Conservation (phyloP, 371 early-diverging fungal species). For the Mortierella sp. region DNA sequence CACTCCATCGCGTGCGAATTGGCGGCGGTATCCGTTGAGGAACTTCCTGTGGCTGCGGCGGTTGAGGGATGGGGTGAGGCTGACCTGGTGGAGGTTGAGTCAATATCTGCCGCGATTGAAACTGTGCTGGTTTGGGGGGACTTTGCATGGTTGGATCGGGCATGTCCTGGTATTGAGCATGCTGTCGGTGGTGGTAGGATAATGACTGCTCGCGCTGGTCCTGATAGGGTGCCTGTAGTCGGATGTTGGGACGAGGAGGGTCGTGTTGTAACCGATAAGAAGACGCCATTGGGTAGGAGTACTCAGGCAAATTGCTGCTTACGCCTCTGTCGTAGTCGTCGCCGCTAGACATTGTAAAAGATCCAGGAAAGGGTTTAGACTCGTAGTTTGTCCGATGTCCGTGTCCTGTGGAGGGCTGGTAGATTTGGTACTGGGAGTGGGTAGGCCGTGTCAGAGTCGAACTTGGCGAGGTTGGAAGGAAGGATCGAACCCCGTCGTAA, state of each 20-base stretch:
- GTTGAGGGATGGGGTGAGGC: background rate
- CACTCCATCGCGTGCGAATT: conserved; percentile 32
- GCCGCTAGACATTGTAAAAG: background rate
- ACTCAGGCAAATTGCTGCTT: conserved; percentile 37
- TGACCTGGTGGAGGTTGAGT: conserved; percentile 9
- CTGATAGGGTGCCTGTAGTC: conserved; percentile 3
- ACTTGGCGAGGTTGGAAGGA: conserved; percentile 16
- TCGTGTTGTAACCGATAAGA: conserved; percentile 13
- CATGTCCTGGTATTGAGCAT: background rate
- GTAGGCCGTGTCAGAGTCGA: conserved; percentile 10
- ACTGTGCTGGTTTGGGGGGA: background rate
- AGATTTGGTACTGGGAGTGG: conserved; percentile 17
- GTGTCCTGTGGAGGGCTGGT: conserved; percentile 6
- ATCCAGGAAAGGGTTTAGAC: background rate
- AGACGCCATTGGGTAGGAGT: conserved; percentile 37
- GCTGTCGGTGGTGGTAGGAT: background rate
- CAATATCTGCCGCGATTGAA: background rate
- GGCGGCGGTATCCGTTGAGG: conserved; percentile 22
- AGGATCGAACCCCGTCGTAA: conserved; percentile 9
- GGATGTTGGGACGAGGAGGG: conserved; percentile 7
- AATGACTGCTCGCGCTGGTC: background rate
- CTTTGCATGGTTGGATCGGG: background rate
- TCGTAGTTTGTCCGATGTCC: background rate
- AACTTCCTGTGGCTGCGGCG: background rate
- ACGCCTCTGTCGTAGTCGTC: conserved; percentile 11